phyloP scores from a whole-genome alignment of 805 yeast species.

The Schwanniomyces polymorphus region DNA sequence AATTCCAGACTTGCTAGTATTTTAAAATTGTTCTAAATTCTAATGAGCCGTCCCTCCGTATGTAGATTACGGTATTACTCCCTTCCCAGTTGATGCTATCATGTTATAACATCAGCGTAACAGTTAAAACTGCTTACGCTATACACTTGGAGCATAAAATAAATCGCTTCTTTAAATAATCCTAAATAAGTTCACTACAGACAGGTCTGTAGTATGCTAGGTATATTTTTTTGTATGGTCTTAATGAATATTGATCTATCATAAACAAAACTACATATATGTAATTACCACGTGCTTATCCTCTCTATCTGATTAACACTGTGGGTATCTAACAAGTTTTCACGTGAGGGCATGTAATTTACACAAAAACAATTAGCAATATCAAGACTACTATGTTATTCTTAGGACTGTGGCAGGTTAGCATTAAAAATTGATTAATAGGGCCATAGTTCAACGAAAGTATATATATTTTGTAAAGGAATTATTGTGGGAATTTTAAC shows the following conservation, averaged over 20 bases:
- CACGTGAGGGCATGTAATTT: slow-evolving; percentile 1
- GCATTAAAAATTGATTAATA: not conserved
- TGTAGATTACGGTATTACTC: too few species aligned
- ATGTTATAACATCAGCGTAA: too few species aligned
- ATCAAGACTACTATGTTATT: not conserved
- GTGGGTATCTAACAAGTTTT: slow-evolving; percentile 1
- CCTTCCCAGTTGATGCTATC: too few species aligned
- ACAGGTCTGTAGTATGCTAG: not conserved
- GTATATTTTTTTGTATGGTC: not conserved
- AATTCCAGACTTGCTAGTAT: too few species aligned
- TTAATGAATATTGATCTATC: not conserved
- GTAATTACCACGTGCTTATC: not conserved
- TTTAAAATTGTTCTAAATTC: too few species aligned
- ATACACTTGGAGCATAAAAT: too few species aligned
- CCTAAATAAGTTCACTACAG: not conserved
- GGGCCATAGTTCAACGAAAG: not conserved
- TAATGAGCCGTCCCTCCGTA: too few species aligned
- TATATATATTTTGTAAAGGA: not conserved
- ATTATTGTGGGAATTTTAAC: not conserved
- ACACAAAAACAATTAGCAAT: not conserved
- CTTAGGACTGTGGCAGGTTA: not conserved
- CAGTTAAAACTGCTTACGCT: too few species aligned
- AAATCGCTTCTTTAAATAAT: not conserved
- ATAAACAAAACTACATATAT: too few species aligned
- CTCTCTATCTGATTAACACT: not conserved